Evolutionary conservation across 1,139 yeast species (phyloP).

Genomic region (Diutina neorugosa): DNA sequence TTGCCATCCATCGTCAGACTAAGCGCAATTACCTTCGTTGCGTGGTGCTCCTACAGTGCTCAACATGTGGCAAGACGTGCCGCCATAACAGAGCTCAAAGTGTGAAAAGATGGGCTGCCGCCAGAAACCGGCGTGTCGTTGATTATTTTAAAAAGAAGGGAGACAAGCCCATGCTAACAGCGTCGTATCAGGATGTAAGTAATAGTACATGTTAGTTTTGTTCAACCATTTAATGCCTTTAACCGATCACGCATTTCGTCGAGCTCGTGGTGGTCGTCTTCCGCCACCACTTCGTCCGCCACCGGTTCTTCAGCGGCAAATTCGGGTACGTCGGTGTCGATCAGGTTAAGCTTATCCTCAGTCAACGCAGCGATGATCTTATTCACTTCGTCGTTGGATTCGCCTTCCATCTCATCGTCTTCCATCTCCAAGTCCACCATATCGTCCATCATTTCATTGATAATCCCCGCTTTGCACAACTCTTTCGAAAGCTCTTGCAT

Average conservation of each 20-base stretch:
- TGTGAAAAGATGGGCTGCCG: not conserved
- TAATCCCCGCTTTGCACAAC: conserved; percentile 81
- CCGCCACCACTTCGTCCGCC: conserved; percentile 15
- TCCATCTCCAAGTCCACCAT: conserved; percentile 61
- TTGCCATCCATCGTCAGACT: not conserved
- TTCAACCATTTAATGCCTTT: conserved; percentile 38
- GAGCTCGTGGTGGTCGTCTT: conserved; percentile 60
- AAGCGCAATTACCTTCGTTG: not conserved
- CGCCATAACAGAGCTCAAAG: not conserved
- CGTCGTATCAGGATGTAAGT: not conserved
- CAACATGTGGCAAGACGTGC: not conserved
- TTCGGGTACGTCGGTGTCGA: conserved; percentile 29
- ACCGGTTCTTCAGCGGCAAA: not conserved
- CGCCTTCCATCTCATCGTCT: conserved; percentile 45
- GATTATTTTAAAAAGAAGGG: too few relatives aligned
- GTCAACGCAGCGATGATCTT: conserved; percentile 35
- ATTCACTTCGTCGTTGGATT: conserved; percentile 58
- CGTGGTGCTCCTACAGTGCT: not conserved
- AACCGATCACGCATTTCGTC: conserved; percentile 84
- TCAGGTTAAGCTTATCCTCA: conserved; percentile 29
- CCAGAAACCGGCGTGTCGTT: not conserved
- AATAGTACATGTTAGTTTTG: not conserved
- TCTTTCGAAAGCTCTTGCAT: conserved; percentile 85
- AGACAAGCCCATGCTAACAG: too few relatives aligned
- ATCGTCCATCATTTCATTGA: conserved; percentile 93